phyloP scores from a whole-genome alignment of 345 rosid species.

The Hevea brasiliensis region DNA sequence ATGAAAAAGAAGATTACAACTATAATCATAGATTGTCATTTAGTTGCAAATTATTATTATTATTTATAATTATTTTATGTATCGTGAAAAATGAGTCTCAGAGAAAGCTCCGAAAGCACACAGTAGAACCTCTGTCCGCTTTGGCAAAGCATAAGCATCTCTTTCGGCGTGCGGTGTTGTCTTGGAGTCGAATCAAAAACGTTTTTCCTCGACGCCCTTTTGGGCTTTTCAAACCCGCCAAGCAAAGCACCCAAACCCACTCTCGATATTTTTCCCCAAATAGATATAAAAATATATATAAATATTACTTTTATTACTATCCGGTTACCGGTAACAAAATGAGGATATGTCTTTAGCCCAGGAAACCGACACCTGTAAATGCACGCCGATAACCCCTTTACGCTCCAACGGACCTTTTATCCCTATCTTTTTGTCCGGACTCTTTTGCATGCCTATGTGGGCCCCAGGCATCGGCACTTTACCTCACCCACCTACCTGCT shows the following conservation, averaged over 20 bases:
- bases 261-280: not conserved
- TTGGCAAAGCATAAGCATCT: no score
- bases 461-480: no score
- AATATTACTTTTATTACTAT: no score
- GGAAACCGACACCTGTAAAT: not conserved
- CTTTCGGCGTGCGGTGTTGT: no score
- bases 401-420: not conserved
- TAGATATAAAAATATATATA: not conserved
- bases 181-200: no score
- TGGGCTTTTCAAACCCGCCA: not conserved
- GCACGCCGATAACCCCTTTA: not conserved
- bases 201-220: not conserved
- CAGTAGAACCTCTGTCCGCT: no score
- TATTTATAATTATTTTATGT: no score
- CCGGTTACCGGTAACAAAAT: not conserved
- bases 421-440: not conserved
- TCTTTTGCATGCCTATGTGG: not conserved
- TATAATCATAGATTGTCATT: no score
- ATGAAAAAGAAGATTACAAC: no score
- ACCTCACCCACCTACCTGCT: not conserved
- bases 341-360: not conserved
- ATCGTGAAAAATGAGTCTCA: no score
- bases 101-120: no score
- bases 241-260: constrained; percentile 10
- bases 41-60: no score